Percentiles rank a stretch among this genome's conserved stretches.
phyloP scores from a whole-genome alignment of 768 basidiomycete species.

The Leucosporidium scottii region DNA sequence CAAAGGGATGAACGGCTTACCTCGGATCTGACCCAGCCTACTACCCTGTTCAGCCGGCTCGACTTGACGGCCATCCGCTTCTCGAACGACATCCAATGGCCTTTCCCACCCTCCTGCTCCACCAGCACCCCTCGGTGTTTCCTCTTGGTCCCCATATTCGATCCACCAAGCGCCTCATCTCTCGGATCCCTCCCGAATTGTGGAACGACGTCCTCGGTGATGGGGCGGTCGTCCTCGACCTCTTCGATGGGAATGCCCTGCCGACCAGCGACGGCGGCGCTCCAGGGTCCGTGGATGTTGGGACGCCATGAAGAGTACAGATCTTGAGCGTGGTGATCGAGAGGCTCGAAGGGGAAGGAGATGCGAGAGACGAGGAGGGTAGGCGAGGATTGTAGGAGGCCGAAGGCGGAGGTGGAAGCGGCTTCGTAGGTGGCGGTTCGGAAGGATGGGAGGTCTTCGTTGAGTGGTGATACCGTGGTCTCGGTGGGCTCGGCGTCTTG shows the following conservation, averaged over 20 bases:
- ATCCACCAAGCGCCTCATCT: conserved; percentile 1
- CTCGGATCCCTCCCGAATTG: conserved; percentile 1
- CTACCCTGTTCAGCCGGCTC: not conserved
- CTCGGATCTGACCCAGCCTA: not conserved
- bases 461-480: not conserved
- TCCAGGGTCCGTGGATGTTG: not conserved
- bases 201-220: not conserved
- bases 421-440: not conserved
- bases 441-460: conserved; percentile 4
- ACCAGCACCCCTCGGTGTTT: not conserved
- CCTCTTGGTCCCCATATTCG: not conserved
- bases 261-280: not conserved
- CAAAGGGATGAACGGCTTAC: not conserved
- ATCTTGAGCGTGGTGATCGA: not conserved
- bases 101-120: not conserved
- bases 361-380: conserved; percentile 3
- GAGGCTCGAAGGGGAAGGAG: conserved; percentile 6
- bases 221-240: not conserved
- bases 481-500: not conserved
- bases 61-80: not conserved
- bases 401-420: not conserved
- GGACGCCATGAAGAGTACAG: conserved; percentile 6
- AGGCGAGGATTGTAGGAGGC: not conserved
- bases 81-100: not conserved
- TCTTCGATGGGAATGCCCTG: not conserved